Conservation (phyloP, 768 basidiomycete species). For the Leccinum boreale region DNA sequence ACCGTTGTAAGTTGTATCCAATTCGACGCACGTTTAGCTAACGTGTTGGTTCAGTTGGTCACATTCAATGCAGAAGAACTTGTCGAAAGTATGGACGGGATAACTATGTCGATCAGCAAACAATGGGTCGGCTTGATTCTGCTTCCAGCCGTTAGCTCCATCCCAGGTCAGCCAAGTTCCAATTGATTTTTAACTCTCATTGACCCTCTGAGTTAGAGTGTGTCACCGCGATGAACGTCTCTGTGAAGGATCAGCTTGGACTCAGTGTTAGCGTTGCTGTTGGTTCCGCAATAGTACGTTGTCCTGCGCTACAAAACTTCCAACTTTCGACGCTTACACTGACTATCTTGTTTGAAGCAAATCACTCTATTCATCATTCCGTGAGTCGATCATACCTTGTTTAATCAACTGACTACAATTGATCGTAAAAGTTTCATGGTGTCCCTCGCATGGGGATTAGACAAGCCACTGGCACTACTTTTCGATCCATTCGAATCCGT, state of each 20-base stretch:
- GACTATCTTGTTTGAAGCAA: slow-evolving; percentile 46
- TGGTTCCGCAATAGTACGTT: slow-evolving; percentile 68
- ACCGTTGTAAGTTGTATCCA: slow-evolving; percentile 51
- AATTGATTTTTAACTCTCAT: background rate
- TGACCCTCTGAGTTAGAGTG: slow-evolving; percentile 51
- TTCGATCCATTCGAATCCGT: slow-evolving; percentile 91
- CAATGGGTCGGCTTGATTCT: slow-evolving; percentile 90
- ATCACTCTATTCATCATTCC: slow-evolving; percentile 84
- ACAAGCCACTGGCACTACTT: slow-evolving; percentile 74
- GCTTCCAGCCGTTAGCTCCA: slow-evolving; percentile 77
- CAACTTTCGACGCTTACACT: background rate
- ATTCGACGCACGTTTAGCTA: background rate
- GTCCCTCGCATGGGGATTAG: slow-evolving; percentile 74
- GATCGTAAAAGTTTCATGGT: slow-evolving; percentile 57
- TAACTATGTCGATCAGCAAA: slow-evolving; percentile 69
- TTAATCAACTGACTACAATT: background rate
- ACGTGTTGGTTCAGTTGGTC: slow-evolving; percentile 37
- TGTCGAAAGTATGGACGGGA: slow-evolving; percentile 80
- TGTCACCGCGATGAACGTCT: slow-evolving; percentile 86
- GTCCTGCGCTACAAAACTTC: background rate
- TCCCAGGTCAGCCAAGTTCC: slow-evolving; percentile 54
- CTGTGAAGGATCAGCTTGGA: slow-evolving; percentile 78
- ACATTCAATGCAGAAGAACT: slow-evolving; percentile 68
- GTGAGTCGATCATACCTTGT: slow-evolving; percentile 36
- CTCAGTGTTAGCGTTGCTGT: slow-evolving; percentile 84